Base-by-base conservation (phyloP, 306 rosid species). In the Urtica urens region DNA sequence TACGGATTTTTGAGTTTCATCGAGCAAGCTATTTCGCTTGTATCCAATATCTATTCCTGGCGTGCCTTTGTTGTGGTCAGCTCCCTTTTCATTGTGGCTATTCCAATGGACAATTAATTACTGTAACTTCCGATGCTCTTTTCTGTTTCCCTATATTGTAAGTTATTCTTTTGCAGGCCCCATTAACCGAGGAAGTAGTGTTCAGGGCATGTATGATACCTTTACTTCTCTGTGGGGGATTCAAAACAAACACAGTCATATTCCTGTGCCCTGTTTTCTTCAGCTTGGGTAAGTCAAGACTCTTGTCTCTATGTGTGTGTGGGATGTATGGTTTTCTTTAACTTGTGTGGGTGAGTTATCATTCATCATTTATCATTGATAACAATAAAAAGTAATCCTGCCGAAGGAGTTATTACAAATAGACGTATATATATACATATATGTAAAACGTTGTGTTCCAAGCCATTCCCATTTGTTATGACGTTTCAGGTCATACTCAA, bases 131-230 rank as follows among this genome's bases (percentile, higher is more conserved):
- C n/a, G 11, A 18, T 23, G n/a, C 22, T n/a, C n/a, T 35, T 20
- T 61, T 24, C 22, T 29, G 3, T 30, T 33, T 33, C 23, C 10
- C 38, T 38, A 37, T 11, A 38, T 8, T 49, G 62, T 40, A 19
- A 21, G 17, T 63, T 29, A 26, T 26, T 63, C 27, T 60, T 67
- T 58, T 61, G 66, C 87, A 90, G 99, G 99, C 94, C 53, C 99
- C 95, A 42, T 15, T 82, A 51, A 85, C 95, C 0, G 94, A 85
- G 68, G 95, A 90, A 68, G 53, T 90, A 94, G 99, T 90, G 59
- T 85, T 90, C 70, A 67, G 99, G 59, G 94, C 99, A 2, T 85
- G 93, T 67, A 90, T 82, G 99, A 73, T 90, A 69, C 94, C 99
- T 4, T 64, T 85, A 57, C 99, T 90, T 64, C 80, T 85, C 24